Percentiles rank a stretch among this genome's conserved stretches.
These are phyloP conservation scores for Ophiostoma australiae DNA, from an alignment of 2,329 filamentous ascomycete genomes.

Conservation along the genomic window DNA sequence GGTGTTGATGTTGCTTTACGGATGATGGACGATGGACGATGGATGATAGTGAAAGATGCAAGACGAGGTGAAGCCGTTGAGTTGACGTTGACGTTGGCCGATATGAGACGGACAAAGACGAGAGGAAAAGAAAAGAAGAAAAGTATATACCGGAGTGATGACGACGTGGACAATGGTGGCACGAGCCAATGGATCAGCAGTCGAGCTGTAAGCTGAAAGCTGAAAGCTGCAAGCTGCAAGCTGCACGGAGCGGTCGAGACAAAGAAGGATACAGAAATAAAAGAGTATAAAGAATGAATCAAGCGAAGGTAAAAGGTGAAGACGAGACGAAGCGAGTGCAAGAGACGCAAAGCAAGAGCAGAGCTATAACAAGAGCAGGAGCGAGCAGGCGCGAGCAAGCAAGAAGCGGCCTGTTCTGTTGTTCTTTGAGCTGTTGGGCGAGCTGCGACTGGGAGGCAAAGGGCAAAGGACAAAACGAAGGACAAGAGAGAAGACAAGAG, in stretches of 20 bases:
- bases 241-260: background rate
- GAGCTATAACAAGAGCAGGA: background rate
- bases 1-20: background rate
- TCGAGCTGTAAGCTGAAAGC: background rate
- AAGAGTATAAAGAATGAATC: background rate
- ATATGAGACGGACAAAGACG: background rate
- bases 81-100: background rate
- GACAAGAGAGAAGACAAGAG: background rate
- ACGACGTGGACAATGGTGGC: background rate
- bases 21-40: too few relatives aligned
- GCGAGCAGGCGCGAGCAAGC: background rate
- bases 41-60: background rate
- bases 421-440: background rate
- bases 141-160: background rate
- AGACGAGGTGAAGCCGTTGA: background rate
- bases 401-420: background rate
- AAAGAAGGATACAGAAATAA: background rate
- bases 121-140: background rate
- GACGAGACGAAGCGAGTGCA: background rate
- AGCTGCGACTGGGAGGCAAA: background rate
- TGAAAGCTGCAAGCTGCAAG: background rate
- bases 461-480: constrained; percentile 13
- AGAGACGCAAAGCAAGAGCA: background rate
- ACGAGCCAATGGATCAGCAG: background rate
- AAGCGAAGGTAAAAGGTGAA: background rate